These are phyloP conservation scores for Phyllostachys edulis DNA, from an alignment of 176 grass and related monocot species.

Conservation along the genomic window DNA sequence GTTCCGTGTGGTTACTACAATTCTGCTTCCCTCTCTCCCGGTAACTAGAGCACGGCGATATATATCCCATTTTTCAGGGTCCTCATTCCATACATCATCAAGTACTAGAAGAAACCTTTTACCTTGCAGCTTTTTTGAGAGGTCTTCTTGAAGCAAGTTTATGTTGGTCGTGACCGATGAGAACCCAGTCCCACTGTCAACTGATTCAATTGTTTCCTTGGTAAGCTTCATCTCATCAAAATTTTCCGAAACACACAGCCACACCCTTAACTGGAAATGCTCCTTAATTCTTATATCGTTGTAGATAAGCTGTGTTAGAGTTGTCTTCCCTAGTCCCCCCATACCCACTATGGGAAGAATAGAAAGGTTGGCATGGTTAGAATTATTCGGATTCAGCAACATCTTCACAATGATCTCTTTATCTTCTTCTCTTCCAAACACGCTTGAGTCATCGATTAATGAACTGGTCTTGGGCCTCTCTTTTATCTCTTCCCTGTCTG, in stretches of 20 bases:
- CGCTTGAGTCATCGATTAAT: slow-evolving; percentile 48
- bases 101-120: slow-evolving; percentile 78
- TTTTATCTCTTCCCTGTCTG: slow-evolving; percentile 34
- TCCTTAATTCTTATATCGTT: slow-evolving; percentile 68
- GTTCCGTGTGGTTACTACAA: slow-evolving; percentile 71
- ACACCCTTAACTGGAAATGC: slow-evolving; percentile 62
- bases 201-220: slow-evolving; percentile 68
- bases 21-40: slow-evolving; percentile 50
- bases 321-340: slow-evolving; percentile 79
- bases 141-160: slow-evolving; percentile 66
- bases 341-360: slow-evolving; percentile 80
- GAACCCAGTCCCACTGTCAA: slow-evolving; percentile 29
- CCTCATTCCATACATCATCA: slow-evolving; percentile 88
- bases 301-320: slow-evolving; percentile 64
- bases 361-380: slow-evolving; percentile 1
- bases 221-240: slow-evolving; percentile 76
- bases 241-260: slow-evolving; percentile 71
- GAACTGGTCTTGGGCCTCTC: slow-evolving; percentile 63
- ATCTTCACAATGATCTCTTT: slow-evolving; percentile 56
- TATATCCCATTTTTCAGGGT: slow-evolving; percentile 57
- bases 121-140: slow-evolving; percentile 51
- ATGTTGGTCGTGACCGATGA: slow-evolving; percentile 53
- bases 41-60: slow-evolving; percentile 49
- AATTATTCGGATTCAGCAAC: slow-evolving; percentile 32
- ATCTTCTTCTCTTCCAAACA: slow-evolving; percentile 73